Conservation (phyloP, 1,284 basidiomycete genomes). For the Naganishia cerealis region DNA sequence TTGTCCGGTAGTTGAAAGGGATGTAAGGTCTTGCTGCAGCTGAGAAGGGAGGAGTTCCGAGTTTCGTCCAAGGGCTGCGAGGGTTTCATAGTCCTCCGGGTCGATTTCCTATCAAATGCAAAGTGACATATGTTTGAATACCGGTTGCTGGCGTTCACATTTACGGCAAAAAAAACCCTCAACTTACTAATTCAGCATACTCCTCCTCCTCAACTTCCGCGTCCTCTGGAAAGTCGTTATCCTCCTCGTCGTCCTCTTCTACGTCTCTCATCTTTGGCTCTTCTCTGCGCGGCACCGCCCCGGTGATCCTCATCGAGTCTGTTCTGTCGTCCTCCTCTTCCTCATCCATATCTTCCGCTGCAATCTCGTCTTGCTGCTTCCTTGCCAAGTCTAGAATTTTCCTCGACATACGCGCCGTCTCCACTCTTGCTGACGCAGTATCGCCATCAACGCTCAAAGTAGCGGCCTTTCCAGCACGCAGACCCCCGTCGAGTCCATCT, state of each 20-base stretch:
- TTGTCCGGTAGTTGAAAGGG: slow-evolving; percentile 28
- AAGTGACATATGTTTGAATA: slow-evolving; percentile 8
- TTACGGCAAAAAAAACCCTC: neutral
- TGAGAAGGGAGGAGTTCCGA: slow-evolving; percentile 25
- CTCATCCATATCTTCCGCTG: slow-evolving; percentile 57
- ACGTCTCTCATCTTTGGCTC: slow-evolving; percentile 46
- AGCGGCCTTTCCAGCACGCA: slow-evolving; percentile 12
- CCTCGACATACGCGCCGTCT: slow-evolving; percentile 81
- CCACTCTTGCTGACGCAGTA: slow-evolving; percentile 60
- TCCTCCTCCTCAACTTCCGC: slow-evolving; percentile 56
- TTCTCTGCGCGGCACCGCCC: slow-evolving; percentile 41
- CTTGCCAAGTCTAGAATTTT: slow-evolving; percentile 89
- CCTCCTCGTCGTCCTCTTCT: slow-evolving; percentile 47
- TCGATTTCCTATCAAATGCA: slow-evolving; percentile 72
- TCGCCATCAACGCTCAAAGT: slow-evolving; percentile 2
- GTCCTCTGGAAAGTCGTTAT: slow-evolving; percentile 17
- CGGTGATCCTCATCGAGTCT: slow-evolving; percentile 52
- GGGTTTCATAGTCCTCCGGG: slow-evolving; percentile 75
- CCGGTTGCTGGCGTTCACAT: neutral
- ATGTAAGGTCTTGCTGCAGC: slow-evolving; percentile 25
- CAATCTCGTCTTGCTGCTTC: slow-evolving; percentile 88
- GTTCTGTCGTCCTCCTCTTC: slow-evolving; percentile 48
- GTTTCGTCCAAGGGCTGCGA: slow-evolving; percentile 67
- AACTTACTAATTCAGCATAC: slow-evolving; percentile 58
- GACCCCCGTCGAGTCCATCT: slow-evolving; percentile 56